Conservation (phyloP, 352 stramenopile genomes). For the Globisporangium recalcitrans region DNA sequence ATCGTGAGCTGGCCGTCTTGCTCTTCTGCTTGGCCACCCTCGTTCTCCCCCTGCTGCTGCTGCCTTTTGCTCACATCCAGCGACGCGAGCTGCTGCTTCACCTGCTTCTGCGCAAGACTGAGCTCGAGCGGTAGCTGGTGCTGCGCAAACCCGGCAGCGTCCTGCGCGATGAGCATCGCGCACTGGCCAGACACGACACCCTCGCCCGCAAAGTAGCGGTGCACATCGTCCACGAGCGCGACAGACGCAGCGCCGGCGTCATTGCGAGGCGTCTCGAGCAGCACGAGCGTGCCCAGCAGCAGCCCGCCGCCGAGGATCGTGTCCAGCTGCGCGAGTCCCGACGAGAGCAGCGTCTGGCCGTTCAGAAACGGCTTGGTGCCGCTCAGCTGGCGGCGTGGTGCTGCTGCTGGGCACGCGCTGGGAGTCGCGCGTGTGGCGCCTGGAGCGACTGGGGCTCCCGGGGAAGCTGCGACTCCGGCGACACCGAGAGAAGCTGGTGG, state of each 20-base stretch:
- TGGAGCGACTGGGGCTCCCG: background rate
- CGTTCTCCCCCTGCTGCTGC: slow-evolving; percentile 4
- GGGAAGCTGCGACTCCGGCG: background rate
- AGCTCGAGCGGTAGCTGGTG: slow-evolving; percentile 54
- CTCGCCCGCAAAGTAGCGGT: slow-evolving; percentile 64
- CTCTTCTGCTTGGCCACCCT: background rate
- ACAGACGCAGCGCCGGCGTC: slow-evolving; percentile 19
- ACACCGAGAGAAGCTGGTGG: background rate
- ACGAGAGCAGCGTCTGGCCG: slow-evolving; percentile 53
- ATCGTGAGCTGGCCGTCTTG: slow-evolving; percentile 39
- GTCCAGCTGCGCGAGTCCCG: slow-evolving; percentile 49
- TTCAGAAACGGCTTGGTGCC: slow-evolving; percentile 69
- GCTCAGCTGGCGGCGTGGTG: slow-evolving; percentile 14
- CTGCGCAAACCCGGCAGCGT: slow-evolving; percentile 30
- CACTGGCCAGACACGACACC: slow-evolving; percentile 42
- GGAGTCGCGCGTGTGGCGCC: background rate
- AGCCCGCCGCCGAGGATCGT: slow-evolving; percentile 47
- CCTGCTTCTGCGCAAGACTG: slow-evolving; percentile 56
- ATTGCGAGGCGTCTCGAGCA: slow-evolving; percentile 38
- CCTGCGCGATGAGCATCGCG: slow-evolving; percentile 30
- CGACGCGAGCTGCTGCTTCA: slow-evolving; percentile 47
- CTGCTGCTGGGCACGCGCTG: background rate
- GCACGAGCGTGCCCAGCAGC: slow-evolving; percentile 40
- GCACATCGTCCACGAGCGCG: slow-evolving; percentile 39
- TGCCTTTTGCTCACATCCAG: slow-evolving; percentile 1